Base-by-base conservation (phyloP, 2,329 filamentous ascomycete genomes). In the Aaosphaeria pasadenensis region DNA sequence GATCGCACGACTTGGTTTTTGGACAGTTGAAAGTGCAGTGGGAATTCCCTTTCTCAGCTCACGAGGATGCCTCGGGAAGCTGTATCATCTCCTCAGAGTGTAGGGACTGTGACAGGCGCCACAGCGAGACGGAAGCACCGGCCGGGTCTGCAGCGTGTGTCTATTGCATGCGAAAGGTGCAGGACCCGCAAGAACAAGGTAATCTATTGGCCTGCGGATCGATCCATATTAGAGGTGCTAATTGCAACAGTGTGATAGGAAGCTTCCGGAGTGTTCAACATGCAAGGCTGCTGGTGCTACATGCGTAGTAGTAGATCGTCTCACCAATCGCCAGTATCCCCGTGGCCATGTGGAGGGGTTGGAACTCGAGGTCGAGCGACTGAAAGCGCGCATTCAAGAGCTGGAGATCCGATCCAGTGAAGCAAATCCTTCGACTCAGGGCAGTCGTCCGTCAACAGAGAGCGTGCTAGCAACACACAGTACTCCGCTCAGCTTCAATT, bases 131-230 rank as follows among this genome's bases (percentile, higher is more conserved):
- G 44, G 30, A 45, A 45, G 31, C 44, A 45, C 28, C 13, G 44
- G n/a, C 44, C 44, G n/a, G 44, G 44, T 28, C 31, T 45, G n/a
- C 44, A 45, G 35, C 44, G 44, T 31, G 30, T 45, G 11, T 11
- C 28, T 7, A 45, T 45, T 11, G 44, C 44, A 6, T 42, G 44
- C 4, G 44, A 45, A 28, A 11, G 44, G 2, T 45, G 44, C 35
- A 29, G 44, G 11, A 40, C 28, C 28, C 30, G 44, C 24, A 45
- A 45, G 30, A 45, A 24, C 35, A 45, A 30, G 44, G 35, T 29
- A 28, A 28, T 11, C 24, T 13, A 29, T 11, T 29, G 13, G 30
- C 33, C 13, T 36, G 9, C 33, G 35, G 13, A 36, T 41, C 39
- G 39, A 11, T 41, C 39, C 39, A 11, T 41, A 9, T 11, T 9